Base-by-base conservation (phyloP, 2,329 filamentous ascomycete species). In the Aspergillus awamori region DNA sequence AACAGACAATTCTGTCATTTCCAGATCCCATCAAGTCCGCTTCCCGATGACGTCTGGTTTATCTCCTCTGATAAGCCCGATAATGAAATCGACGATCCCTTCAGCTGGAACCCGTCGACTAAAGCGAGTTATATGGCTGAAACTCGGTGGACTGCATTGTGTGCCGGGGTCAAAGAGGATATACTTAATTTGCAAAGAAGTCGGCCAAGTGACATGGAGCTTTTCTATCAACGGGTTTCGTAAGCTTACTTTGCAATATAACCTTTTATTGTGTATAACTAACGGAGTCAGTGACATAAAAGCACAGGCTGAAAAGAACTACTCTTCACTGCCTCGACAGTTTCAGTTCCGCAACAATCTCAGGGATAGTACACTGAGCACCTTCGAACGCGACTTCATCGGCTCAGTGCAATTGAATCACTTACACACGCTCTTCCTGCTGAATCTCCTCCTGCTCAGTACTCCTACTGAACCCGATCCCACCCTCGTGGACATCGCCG, bases 1-100 rank as follows among this genome's bases (percentile, higher is more conserved):
- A 72, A 71, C 26, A 72, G 74, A 33, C 72, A 73, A 4, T 81
- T 76, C 57, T 81, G 78, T 57, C 67, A 72, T 36, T 75, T 81
- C 13, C 68, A 78, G 51, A 20, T 62, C 20, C 24, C 33, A 0
- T 48, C 30, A 15, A 28, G 26, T 3, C 15, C 30, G 7, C 13
- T 48, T 5, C 28, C 43, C 28, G 26, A 26, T 11, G 39, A 20
- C 1, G 2, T 36, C 1, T 36, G 33, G 33, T 36, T 36, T 13
- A 13, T 15, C 1, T 36, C 11, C 11, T 13, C 11, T 36, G 11
- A 36, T 0, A 36, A 36, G 4, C 33, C 1, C 4, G 11, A 36
- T 33, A 13, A 5, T 6, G 11, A 6, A 0, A 3, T 15, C 11
- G 1, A 36, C 5, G n/a, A 11, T n/a, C 13, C 33, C 24, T 8